phyloP scores from a whole-genome alignment of 352 stramenopile genomes.

The Globisporangium parvum region DNA sequence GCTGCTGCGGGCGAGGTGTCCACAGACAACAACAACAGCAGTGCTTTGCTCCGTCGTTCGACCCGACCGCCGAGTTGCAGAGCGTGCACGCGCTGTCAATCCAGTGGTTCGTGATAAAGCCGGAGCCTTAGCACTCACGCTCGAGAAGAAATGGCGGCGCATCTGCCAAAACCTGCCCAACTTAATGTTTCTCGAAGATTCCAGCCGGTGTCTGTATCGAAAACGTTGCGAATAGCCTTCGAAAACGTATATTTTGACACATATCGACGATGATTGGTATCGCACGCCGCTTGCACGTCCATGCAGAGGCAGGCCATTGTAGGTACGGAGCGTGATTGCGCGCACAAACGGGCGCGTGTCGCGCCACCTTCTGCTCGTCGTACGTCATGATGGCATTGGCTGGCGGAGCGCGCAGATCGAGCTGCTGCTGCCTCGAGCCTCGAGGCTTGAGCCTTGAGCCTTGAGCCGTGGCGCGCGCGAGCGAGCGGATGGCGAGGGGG shows the following conservation, averaged over 20 bases:
- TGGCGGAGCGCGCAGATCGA: not conserved
- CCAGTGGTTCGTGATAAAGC: slow-evolving; percentile 3
- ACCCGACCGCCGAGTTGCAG: not conserved
- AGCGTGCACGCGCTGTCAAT: not conserved
- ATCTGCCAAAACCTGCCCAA: not conserved
- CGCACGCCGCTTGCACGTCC: not conserved
- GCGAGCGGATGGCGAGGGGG: too few relatives aligned
- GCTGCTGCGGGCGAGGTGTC: not conserved
- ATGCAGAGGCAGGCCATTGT: not conserved
- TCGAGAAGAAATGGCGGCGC: not conserved
- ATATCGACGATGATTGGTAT: not conserved
- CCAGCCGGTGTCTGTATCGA: too few relatives aligned
- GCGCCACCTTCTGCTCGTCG: not conserved
- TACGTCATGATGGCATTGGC: not conserved
- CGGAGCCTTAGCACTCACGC: not conserved
- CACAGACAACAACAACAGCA: too few relatives aligned
- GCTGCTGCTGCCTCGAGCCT: too few relatives aligned
- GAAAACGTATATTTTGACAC: not conserved
- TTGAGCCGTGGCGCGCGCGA: too few relatives aligned
- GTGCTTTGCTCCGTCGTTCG: too few relatives aligned
- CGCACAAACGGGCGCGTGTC: not conserved
- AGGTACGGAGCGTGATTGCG: not conserved
- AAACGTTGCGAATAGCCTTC: not conserved
- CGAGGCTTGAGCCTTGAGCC: too few relatives aligned
- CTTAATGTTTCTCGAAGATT: not conserved